Base-by-base conservation (phyloP, 306 rosid genomes). In the Cicer chorassanicum region DNA sequence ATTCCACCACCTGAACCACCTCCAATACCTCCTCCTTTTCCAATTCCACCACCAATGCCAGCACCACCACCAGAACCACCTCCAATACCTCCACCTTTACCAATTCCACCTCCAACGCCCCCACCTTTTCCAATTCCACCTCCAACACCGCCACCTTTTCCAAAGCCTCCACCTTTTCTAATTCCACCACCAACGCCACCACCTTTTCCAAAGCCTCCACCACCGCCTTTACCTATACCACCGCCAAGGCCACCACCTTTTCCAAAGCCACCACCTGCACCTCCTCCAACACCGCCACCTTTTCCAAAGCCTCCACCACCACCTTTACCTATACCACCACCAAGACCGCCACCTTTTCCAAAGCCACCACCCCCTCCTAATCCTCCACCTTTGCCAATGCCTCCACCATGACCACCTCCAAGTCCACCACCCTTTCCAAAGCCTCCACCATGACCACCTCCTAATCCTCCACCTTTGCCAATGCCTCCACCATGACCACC, bases 371-470 rank as follows among this genome's bases (percentile, higher is more conserved):
- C 84, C 21, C 56, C 29, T 7, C 78, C n/a, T 21, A 0, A 73
- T 62, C 12, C 82, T 61, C 84, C 85, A 15, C 78, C 81, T 2
- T 77, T 77, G 2, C 81, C 81, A 16, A 12, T 1, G 1, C 76
- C 76, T 0, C 82, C 84, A 1, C 89, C 90, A 12, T 19, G 49
- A 19, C 86, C 86, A 1, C 86, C 85, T 3, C 88, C 88, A 4
- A 5, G 4, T 0, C 80, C 87, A 0, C 83, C 78, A 3, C 89
- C 91, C 0, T 62, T 74, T 0, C 88, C 90, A 1, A 78, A 41
- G n/a, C n/a, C n/a, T n/a, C 77, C 76, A 2, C 66, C 73, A 2
- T n/a, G n/a, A n/a, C 83, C 84, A 14, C 56, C 29, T 7, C 78
- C n/a, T 21, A 0, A 73, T 62, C 12, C 82, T 61, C 84, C 85